Evolutionary conservation across 225 moss, liverwort and hornwort species (phyloP), one percentile per base, ranked within the genome.

Genomic region (Ulota crispa): DNA sequence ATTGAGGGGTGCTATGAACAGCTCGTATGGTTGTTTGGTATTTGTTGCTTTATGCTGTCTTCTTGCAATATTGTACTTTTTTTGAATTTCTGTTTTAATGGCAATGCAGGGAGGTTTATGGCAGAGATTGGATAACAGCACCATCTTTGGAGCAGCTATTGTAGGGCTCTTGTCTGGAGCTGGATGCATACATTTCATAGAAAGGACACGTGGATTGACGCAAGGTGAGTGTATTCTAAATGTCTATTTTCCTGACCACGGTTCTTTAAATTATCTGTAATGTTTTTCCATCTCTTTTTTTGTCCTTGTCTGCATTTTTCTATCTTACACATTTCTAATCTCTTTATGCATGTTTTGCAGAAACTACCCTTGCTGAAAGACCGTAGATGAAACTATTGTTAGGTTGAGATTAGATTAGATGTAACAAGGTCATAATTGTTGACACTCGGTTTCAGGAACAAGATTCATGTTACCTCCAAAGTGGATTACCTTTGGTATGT

Each of bases 161-260:
- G 68, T 82, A 28, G 89, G 91, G 19, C 87, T 91, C 9, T 55
- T 91, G 5, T 89, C 91, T 66, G 91, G 87, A 77, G 89, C 91
- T 73, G 91, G 85, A 60, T 87, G 86, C 18, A 79, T 91, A 52
- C 79, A 52, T 56, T 62, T 59, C 60, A 28, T 91, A 36, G 83
- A 83, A 69, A 81, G 53, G 30, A 85, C 69, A 21, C 75, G 78
- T 39, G 79, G 78, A 72, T 83, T 83, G 60, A 56, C 85, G 41
- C 81, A 83, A 30, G 89, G 89, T 91, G 59, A 78, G 86, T 68
- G 56, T 61, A 34, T 32, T 31, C 16, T 62, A 39, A 14, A 27
- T 55, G 12, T 18, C 16, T 50, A 18, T 70, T 53, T 76, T 61
- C 20, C n/a, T 75, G 26, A 45, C 62, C 43, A 68, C 23, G 42